A percentile compares a stretch with the other conserved stretches of the same genome.
phyloP scores from a whole-genome alignment of 352 stramenopile genomes.

The Phytophthora tubulina region DNA sequence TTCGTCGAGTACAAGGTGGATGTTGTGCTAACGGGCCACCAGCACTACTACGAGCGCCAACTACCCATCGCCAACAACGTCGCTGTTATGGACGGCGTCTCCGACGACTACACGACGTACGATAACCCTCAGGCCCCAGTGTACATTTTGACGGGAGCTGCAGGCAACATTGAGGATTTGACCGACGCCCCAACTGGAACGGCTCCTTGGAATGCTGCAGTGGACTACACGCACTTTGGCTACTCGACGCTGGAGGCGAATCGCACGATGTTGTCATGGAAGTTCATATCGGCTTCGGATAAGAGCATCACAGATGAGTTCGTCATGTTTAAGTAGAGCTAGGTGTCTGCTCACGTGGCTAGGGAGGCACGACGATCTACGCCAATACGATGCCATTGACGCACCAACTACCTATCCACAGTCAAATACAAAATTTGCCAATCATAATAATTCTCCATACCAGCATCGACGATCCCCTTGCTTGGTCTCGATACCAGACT shows the following conservation, averaged over 20 bases:
- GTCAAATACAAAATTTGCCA: too few relatives aligned
- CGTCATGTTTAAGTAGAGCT: slow-evolving; percentile 40
- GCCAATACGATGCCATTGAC: not conserved
- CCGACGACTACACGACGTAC: slow-evolving; percentile 46
- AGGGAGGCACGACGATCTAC: too few relatives aligned
- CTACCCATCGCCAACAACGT: slow-evolving; percentile 45
- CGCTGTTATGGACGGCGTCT: slow-evolving; percentile 49
- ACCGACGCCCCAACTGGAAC: slow-evolving; percentile 34
- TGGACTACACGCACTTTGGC: slow-evolving; percentile 41
- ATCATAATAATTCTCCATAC: too few relatives aligned
- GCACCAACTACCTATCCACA: not conserved
- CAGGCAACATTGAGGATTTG: slow-evolving; percentile 30
- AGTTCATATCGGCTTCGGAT: slow-evolving; percentile 37
- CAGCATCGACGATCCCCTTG: too few relatives aligned
- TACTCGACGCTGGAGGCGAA: slow-evolving; percentile 43
- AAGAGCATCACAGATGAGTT: slow-evolving; percentile 39
- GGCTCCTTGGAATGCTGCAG: slow-evolving; percentile 37
- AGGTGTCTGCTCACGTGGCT: not conserved
- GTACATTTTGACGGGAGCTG: slow-evolving; percentile 53
- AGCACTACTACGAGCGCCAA: slow-evolving; percentile 61
- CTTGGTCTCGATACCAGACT: too few relatives aligned
- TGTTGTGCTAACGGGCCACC: slow-evolving; percentile 50
- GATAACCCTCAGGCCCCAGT: slow-evolving; percentile 53
- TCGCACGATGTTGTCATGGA: slow-evolving; percentile 41
- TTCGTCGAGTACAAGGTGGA: slow-evolving; percentile 68